Evolutionary conservation across 169 alveolate species (phyloP).

Genomic region (Plasmodium cynomolgi): DNA sequence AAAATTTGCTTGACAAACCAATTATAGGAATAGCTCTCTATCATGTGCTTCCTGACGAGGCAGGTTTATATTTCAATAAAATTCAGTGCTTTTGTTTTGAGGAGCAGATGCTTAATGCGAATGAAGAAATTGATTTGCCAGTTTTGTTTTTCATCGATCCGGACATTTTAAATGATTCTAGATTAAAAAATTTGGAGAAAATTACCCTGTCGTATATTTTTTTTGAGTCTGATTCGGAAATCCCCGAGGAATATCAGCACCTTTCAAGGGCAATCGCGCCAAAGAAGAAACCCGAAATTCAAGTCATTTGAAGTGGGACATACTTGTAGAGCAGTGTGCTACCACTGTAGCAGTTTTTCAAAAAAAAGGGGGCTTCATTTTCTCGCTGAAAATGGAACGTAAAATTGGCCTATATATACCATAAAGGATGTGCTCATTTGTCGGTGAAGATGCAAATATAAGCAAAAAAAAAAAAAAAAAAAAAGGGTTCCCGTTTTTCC

Average conservation of each 20-base stretch:
- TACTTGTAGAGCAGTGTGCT: not conserved
- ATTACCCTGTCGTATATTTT: conserved; percentile 94
- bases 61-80: conserved; percentile 94
- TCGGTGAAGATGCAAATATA: not conserved
- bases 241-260: conserved; percentile 88
- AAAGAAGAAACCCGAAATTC: conserved; percentile 38
- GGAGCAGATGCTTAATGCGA: conserved; percentile 94
- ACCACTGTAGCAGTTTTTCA: not conserved
- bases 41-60: conserved; percentile 94
- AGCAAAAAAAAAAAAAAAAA: not conserved
- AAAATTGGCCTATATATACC: not conserved
- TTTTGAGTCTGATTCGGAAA: conserved; percentile 92
- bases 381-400: not conserved
- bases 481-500: not conserved
- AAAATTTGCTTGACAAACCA: conserved; percentile 83
- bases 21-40: conserved; percentile 93
- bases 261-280: conserved; percentile 78
- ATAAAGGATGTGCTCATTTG: not conserved
- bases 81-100: conserved; percentile 96
- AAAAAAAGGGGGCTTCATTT: not conserved
- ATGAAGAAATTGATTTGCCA: conserved; percentile 95
- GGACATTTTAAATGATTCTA: conserved; percentile 90
- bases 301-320: conserved; percentile 14
- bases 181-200: conserved; percentile 85
- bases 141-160: conserved; percentile 95